Conservation (phyloP, 1,284 basidiomycete species). For the Apiotrichum brassicae region DNA sequence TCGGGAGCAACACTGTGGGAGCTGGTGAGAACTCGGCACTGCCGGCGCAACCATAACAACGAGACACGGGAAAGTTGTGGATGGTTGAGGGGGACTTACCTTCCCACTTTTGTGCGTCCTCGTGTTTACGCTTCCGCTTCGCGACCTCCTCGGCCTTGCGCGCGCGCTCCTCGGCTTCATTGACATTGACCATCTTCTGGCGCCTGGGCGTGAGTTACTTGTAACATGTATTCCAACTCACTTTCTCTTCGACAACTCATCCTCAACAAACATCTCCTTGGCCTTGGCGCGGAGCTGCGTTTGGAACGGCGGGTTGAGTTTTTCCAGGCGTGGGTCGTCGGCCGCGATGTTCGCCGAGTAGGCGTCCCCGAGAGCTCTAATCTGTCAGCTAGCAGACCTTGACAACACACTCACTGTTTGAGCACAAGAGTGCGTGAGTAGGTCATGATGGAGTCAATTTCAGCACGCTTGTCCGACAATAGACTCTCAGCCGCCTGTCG, state of each 20-base stretch:
- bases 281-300: conserved; percentile 49
- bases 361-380: conserved; percentile 32
- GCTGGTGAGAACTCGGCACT: conserved; percentile 4
- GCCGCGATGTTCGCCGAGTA: conserved; percentile 44
- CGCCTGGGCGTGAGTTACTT: conserved; percentile 2
- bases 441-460: conserved; percentile 46
- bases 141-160: conserved; percentile 49
- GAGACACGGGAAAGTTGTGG: background rate
- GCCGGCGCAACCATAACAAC: background rate
- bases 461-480: conserved; percentile 33
- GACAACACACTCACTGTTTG: conserved; percentile 33
- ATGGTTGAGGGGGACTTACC: conserved; percentile 30
- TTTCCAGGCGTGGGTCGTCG: conserved; percentile 44
- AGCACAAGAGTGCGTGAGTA: conserved; percentile 40
- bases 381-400: background rate
- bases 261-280: conserved; percentile 54
- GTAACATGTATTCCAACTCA: conserved; percentile 22
- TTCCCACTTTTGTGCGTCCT: conserved; percentile 53
- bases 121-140: conserved; percentile 48
- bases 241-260: conserved; percentile 51
- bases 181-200: conserved; percentile 50
- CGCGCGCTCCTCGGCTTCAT: conserved; percentile 53
- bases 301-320: conserved; percentile 48
- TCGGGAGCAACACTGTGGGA: too few species aligned
- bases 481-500: conserved; percentile 44